phyloP scores from a whole-genome alignment of 2,329 filamentous ascomycete genomes.

The Monosporascus cannonballus region DNA sequence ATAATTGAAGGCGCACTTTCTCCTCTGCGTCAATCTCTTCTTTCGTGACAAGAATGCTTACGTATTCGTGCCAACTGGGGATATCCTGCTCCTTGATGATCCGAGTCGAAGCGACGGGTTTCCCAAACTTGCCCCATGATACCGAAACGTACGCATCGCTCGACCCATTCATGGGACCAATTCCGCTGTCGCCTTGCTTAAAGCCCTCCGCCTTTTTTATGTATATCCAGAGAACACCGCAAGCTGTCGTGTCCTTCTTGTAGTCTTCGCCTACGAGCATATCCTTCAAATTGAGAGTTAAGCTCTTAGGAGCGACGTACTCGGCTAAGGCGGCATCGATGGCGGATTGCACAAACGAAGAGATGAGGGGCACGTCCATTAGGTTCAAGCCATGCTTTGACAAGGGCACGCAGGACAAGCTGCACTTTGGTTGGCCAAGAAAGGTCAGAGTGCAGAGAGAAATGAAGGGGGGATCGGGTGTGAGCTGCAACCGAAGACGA shows the following conservation, averaged over 20 bases:
- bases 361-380: conserved; percentile 70
- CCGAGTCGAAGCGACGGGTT: conserved; percentile 59
- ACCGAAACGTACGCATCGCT: conserved; percentile 68
- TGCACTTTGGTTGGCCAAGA: conserved; percentile 67
- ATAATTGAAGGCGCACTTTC: conserved; percentile 62
- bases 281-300: conserved; percentile 68
- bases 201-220: conserved; percentile 65
- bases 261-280: conserved; percentile 75
- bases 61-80: conserved; percentile 65
- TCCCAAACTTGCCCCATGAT: conserved; percentile 73
- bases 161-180: conserved; percentile 56
- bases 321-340: conserved; percentile 69
- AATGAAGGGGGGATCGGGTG: conserved; percentile 72
- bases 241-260: conserved; percentile 64
- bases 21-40: conserved; percentile 69
- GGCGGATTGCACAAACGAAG: conserved; percentile 67
- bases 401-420: conserved; percentile 63
- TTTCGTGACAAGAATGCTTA: conserved; percentile 61
- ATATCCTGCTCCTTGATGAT: conserved; percentile 60
- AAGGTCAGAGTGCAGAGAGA: conserved; percentile 69
- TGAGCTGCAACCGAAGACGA: conserved; percentile 64
- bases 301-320: conserved; percentile 70
- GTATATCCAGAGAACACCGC: conserved; percentile 59
- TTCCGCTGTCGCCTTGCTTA: conserved; percentile 61
- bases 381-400: conserved; percentile 64